phyloP scores from a whole-genome alignment of 257 asterid species.

The Cinchona pubescens region DNA sequence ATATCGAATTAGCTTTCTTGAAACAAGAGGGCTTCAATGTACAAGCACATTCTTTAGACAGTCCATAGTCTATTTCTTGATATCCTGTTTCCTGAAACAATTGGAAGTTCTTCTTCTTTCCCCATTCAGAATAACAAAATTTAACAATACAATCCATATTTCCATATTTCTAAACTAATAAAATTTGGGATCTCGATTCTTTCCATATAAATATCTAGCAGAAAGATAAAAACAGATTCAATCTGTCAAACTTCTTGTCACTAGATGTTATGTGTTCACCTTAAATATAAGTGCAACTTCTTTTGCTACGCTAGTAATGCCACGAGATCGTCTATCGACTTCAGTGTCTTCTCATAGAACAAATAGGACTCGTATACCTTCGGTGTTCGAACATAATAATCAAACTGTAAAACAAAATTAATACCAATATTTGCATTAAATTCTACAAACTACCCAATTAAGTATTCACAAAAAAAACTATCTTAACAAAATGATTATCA shows the following conservation, averaged over 20 bases:
- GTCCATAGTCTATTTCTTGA: background rate
- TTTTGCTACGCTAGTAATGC: constrained; percentile 44
- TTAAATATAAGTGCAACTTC: background rate
- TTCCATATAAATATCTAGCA: background rate
- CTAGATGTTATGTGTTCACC: background rate
- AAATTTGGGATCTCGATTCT: background rate
- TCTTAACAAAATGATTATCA: background rate
- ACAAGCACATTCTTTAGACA: background rate
- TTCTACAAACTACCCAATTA: background rate
- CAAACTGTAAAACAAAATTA: constrained; percentile 51
- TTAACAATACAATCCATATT: background rate
- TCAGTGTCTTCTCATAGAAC: constrained; percentile 78
- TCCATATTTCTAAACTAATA: background rate
- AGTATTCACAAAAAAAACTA: background rate
- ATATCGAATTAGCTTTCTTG: background rate
- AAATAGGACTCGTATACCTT: constrained; percentile 75
- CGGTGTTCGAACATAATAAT: constrained; percentile 65
- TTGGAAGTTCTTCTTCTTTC: background rate
- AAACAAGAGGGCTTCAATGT: background rate
- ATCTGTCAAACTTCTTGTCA: background rate
- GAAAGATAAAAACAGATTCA: background rate
- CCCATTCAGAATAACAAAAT: background rate
- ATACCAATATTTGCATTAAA: background rate
- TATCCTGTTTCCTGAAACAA: background rate
- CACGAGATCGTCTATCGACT: constrained; percentile 71